Evolutionary conservation across 345 rosid genomes (phyloP), one percentile per base, ranked within the genome.

Genomic region (Eucalyptus regnans): DNA sequence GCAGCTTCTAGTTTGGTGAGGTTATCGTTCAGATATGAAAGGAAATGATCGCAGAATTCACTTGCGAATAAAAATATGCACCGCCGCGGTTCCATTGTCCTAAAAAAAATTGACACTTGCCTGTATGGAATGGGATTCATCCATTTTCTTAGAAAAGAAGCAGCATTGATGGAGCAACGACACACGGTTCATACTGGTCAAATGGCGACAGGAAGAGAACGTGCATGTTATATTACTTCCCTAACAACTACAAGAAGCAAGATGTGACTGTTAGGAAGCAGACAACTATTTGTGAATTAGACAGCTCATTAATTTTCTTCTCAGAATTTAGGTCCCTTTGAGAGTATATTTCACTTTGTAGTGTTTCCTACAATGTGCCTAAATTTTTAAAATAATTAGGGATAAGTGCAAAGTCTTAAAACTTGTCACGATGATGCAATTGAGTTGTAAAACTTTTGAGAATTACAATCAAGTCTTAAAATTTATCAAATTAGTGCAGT

Each of bases 351-450:
- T 68, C 43, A 10, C 44, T 17, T 68, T 33, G 8, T 8, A 68
- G 43, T 16, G 12, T 68, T 2, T 68, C 37, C 20, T 68, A 52
- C 9, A 1, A 52, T 1, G 23, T 52, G 1, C 56, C 56, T 3
- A 52, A 52, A 52, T 18, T 52, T 51, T 52, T 51, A 51, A 51
- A 51, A 51, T 51, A 51, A 6, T 51, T 17, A 17, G 22, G 56
- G 9, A 52, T 8, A 18, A 1, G 23, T 52, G 8, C 9, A 18
- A 52, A 52, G 9, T 17, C 22, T 52, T 18, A 7, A 52, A 52
- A 52, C 9, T 3, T 52, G 2, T 52, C 1, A 17, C 4, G 22
- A 17, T 0, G 0, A 52, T 52, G 0, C 0, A 18, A 7, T 18
- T 52, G 4, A 52, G 2, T 52, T 52, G 0, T 18, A 52, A 7